These are phyloP conservation scores for Solanum arcanum DNA, from an alignment of 257 asterid species.

Conservation along the genomic window DNA sequence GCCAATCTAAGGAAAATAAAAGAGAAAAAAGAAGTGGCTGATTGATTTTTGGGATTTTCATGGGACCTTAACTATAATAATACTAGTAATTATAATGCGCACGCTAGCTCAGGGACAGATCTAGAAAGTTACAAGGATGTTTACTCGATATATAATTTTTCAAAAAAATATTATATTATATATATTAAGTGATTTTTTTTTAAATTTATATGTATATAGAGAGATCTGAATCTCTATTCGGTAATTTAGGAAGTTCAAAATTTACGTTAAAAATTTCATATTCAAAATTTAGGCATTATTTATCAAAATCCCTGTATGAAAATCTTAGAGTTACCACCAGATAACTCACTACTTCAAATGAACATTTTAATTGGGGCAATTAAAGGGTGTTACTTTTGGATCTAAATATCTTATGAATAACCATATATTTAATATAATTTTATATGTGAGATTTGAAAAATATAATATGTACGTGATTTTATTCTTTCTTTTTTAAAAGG, in stretches of 20 bases:
- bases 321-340: too few relatives aligned
- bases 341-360: background rate
- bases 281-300: background rate
- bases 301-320: rapidly evolving
- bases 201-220: too few relatives aligned
- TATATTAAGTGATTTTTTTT: too few relatives aligned
- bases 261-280: too few relatives aligned
- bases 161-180: too few relatives aligned
- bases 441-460: background rate
- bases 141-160: too few relatives aligned
- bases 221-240: too few relatives aligned
- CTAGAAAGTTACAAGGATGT: too few relatives aligned
- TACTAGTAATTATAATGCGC: background rate
- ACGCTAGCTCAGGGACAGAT: background rate
- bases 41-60: background rate
- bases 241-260: too few relatives aligned
- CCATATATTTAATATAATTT: too few relatives aligned
- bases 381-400: background rate
- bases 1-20: background rate
- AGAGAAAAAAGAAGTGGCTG: background rate
- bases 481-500: too few relatives aligned
- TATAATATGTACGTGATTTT: too few relatives aligned
- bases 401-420: background rate
- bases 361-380: background rate
- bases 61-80: background rate